These are phyloP conservation scores for Macroventuria anomochaeta DNA, from an alignment of 2,329 filamentous ascomycete genomes.

Conservation along the genomic window DNA sequence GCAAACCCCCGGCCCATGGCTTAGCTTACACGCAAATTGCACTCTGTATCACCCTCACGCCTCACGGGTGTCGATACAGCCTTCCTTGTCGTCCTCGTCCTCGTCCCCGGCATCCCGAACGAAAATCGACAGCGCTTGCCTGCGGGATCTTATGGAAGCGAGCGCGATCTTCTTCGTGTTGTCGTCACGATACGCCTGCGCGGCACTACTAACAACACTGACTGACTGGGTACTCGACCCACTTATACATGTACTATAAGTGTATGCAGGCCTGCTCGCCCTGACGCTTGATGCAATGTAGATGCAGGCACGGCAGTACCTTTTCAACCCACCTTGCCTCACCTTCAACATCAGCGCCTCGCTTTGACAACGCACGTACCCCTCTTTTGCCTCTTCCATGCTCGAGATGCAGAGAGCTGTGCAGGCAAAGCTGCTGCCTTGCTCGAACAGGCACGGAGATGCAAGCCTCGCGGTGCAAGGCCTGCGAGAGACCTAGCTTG, in stretches of 20 bases:
- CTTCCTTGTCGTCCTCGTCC: neutral
- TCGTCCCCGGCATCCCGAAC: neutral
- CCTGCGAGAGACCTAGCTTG: neutral
- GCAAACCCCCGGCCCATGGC: neutral
- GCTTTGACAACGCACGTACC: constrained; percentile 8
- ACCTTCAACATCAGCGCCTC: neutral
- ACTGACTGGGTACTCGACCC: neutral
- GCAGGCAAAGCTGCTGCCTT: constrained; percentile 7
- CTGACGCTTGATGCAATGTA: constrained; percentile 13
- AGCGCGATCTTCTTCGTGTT: neutral
- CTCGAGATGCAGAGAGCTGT: neutral
- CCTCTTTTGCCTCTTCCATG: constrained; percentile 9
- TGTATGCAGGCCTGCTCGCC: neutral
- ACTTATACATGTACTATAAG: neutral
- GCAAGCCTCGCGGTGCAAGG: constrained; percentile 7
- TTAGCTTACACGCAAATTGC: neutral
- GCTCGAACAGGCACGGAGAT: neutral
- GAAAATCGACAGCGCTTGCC: neutral
- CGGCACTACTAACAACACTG: too few species aligned
- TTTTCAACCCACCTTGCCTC: constrained; percentile 3
- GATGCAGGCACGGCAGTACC: constrained; percentile 2
- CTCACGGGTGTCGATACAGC: neutral
- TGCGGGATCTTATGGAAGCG: neutral
- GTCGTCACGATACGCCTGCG: neutral
- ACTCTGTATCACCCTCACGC: neutral